These are phyloP conservation scores for Podaxis sp. DNA, from an alignment of 768 basidiomycete species.

Conservation along the genomic window DNA sequence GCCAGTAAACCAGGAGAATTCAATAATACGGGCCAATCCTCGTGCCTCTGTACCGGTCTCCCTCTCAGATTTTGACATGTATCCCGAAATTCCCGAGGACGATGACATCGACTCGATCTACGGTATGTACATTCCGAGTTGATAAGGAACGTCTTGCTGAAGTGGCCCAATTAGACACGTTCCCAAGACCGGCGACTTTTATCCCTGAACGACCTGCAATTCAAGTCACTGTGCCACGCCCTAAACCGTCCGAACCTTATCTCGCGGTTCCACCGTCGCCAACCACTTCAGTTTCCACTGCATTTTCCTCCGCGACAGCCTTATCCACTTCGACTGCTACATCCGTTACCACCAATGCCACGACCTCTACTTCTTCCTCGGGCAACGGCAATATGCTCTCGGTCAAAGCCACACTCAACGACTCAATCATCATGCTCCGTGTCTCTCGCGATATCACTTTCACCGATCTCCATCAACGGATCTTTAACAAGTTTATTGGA, in stretches of 20 bases:
- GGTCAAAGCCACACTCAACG: constrained; percentile 63
- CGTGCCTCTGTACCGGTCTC: constrained; percentile 31
- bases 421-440: constrained; percentile 61
- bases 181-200: constrained; percentile 37
- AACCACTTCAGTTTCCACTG: constrained; percentile 23
- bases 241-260: constrained; percentile 18
- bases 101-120: constrained; percentile 28
- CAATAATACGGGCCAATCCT: constrained; percentile 14
- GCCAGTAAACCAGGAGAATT: background rate
- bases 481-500: constrained; percentile 64
- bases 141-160: background rate
- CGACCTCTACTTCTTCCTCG: constrained; percentile 21
- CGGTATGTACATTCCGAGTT: constrained; percentile 22
- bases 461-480: constrained; percentile 47
- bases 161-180: constrained; percentile 27
- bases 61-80: constrained; percentile 38
- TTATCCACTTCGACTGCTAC: constrained; percentile 12
- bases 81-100: constrained; percentile 29
- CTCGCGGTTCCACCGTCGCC: constrained; percentile 33
- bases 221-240: background rate
- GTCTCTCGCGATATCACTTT: constrained; percentile 42
- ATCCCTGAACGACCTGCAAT: constrained; percentile 30
- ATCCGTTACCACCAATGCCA: constrained; percentile 23
- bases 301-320: constrained; percentile 20
- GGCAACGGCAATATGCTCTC: constrained; percentile 29